Base-by-base conservation (phyloP, 805 yeast genomes). In the Soucietia sequanensis region DNA sequence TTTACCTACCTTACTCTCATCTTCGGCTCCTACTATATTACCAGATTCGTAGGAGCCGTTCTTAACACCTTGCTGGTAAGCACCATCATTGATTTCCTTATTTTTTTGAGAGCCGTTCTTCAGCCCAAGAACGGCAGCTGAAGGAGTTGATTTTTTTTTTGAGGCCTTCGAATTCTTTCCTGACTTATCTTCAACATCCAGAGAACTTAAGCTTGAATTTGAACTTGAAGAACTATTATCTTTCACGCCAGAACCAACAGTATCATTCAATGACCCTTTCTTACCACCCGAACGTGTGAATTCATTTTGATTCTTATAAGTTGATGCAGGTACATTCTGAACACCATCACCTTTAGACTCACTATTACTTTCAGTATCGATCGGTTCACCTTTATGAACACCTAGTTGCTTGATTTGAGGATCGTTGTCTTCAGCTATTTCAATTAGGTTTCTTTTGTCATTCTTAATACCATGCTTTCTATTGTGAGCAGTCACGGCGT, bases 401-500 rank as follows among this genome's bases (percentile, higher is more conserved):
- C 43, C 32, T 11, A 43, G 24, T 6, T 37, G 34, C 19, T 27
- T 29, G 20, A 47, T 39, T 7, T 24, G 34, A 4, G 45, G 45
- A 22, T 31, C 36, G 16, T 32, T 21, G 21, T 44, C 57, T 27
- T 51, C 60, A 13, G 64, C 65, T 13, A 50, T 46, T 25, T 59
- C 59, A 17, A 60, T 39, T 41, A 60, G 46, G 17, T 58, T 48
- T 20, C 54, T 40, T 28, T 48, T 43, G 20, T 53, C 54, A 32
- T 41, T 35, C 22, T 33, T 43, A 35, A 38, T 35, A 5, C 59
- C 58, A 26, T 48, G 57, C 44, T 56, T 43, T 46, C 48, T 56
- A 47, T 59, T 59, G 48, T 56, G 43, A 6, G 52, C 49, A 12
- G 46, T 51, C 20, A 56, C 48, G 12, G 48, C 54, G 2, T 35